Conservation (phyloP, 768 basidiomycete genomes). For the Trametopsis cervina region DNA sequence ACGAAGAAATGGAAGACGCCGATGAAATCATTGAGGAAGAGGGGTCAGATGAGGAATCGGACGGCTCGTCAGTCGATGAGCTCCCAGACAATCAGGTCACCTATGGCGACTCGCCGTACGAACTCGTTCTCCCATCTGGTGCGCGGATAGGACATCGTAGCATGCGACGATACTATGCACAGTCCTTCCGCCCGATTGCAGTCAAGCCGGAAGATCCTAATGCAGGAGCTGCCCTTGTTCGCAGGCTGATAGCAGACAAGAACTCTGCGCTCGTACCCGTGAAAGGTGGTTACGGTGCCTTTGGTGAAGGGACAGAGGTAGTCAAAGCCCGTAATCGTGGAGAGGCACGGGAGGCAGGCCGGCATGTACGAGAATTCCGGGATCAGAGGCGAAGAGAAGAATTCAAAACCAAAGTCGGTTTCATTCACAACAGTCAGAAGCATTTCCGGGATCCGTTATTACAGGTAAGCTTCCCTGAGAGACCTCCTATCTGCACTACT, state of each 20-base stretch:
- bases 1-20: conserved; percentile 22
- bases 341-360: conserved; percentile 87
- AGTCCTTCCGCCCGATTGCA: conserved; percentile 53
- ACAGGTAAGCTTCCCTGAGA: conserved; percentile 31
- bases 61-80: conserved; percentile 32
- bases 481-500: neutral
- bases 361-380: conserved; percentile 77
- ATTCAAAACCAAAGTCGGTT: conserved; percentile 79
- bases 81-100: conserved; percentile 44
- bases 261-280: conserved; percentile 79
- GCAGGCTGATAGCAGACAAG: conserved; percentile 71
- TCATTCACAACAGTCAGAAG: conserved; percentile 81
- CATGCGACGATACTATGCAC: conserved; percentile 80
- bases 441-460: conserved; percentile 73
- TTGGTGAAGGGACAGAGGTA: conserved; percentile 72
- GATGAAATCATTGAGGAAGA: conserved; percentile 27
- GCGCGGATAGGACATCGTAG: conserved; percentile 87
- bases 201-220: conserved; percentile 53
- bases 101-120: conserved; percentile 75
- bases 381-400: conserved; percentile 75
- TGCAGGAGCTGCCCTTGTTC: conserved; percentile 71
- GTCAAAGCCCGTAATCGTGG: conserved; percentile 91
- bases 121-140: conserved; percentile 91
- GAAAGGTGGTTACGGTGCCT: conserved; percentile 83
- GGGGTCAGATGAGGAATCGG: conserved; percentile 22